Percentiles rank a stretch among this genome's conserved stretches.
Evolutionary conservation across 78 protist genomes (phyloP).

Genomic region (Polysphondylium violaceum): DNA sequence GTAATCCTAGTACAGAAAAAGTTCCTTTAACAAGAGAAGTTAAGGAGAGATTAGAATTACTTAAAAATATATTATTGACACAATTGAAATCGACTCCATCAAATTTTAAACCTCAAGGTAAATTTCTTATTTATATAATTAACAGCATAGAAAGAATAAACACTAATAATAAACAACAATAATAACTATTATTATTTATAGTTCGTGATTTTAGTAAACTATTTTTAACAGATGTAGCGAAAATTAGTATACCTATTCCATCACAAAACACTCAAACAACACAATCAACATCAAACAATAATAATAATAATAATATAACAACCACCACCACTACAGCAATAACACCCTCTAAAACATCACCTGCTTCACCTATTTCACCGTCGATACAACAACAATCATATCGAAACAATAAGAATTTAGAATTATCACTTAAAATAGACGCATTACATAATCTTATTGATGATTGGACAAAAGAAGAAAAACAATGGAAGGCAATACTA

Average conservation of each 20-base stretch:
- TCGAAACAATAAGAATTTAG: slow-evolving; percentile 26
- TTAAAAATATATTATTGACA: slow-evolving; percentile 8
- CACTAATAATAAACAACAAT: too few species aligned
- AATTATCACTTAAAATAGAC: background rate
- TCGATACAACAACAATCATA: background rate
- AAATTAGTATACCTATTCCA: slow-evolving; percentile 15
- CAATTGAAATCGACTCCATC: slow-evolving; percentile 14
- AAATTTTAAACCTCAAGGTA: slow-evolving; percentile 13
- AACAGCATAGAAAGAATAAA: too few species aligned
- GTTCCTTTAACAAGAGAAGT: slow-evolving; percentile 2
- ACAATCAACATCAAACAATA: background rate
- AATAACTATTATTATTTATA: background rate
- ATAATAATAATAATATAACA: background rate
- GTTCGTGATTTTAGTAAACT: slow-evolving; percentile 19
- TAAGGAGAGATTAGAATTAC: slow-evolving; percentile 4
- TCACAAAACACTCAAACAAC: background rate
- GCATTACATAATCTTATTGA: slow-evolving; percentile 16
- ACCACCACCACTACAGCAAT: background rate
- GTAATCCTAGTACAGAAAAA: background rate
- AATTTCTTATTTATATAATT: background rate
- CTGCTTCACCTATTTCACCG: background rate
- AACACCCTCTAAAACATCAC: too few species aligned
- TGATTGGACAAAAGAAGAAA: slow-evolving; percentile 18
- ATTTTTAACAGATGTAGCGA: slow-evolving; percentile 17
- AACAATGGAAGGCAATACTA: slow-evolving; percentile 22